Conservation (phyloP, 257 asterid species). For the Oldenlandia corymbosa region DNA sequence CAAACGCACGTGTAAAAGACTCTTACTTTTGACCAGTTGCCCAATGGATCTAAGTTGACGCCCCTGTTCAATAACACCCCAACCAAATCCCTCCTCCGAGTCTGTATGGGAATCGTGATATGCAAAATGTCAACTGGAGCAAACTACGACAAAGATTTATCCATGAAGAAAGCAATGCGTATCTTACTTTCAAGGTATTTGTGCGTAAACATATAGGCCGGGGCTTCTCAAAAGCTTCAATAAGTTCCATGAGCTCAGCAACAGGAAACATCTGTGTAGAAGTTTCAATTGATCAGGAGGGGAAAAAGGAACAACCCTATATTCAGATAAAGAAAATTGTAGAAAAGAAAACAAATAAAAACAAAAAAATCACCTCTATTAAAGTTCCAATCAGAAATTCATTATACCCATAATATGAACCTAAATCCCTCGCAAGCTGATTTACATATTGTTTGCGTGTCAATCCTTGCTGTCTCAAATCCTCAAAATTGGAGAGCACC, state of each 20-base stretch:
- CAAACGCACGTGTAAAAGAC: slow-evolving; percentile 5
- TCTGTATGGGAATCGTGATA: slow-evolving; percentile 31
- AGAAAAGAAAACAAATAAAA: no score
- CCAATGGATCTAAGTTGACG: slow-evolving; percentile 86
- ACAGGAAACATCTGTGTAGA: slow-evolving; percentile 69
- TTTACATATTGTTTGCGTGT: slow-evolving; percentile 70
- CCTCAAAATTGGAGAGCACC: slow-evolving; percentile 67
- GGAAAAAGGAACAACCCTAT: slow-evolving; percentile 1
- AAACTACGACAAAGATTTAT: not conserved
- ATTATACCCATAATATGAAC: slow-evolving; percentile 83
- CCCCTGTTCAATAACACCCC: slow-evolving; percentile 89
- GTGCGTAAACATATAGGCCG: slow-evolving; percentile 82
- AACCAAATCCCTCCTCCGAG: slow-evolving; percentile 96
- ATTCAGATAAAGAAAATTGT: not conserved
- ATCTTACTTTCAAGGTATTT: slow-evolving; percentile 74
- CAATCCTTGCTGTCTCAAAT: slow-evolving; percentile 70
- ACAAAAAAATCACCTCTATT: slow-evolving; percentile 55
- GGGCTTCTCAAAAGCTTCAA: slow-evolving; percentile 94
- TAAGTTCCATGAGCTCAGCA: slow-evolving; percentile 88
- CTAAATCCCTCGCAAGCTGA: slow-evolving; percentile 64
- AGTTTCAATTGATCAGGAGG: slow-evolving; percentile 17
- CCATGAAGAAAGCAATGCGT: not conserved
- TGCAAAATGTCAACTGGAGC: slow-evolving; percentile 13
- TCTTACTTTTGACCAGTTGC: slow-evolving; percentile 98
- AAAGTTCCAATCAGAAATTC: slow-evolving; percentile 70